Evolutionary conservation across 2,329 filamentous ascomycete genomes (phyloP).

Genomic region (Penicillium verrucosum): DNA sequence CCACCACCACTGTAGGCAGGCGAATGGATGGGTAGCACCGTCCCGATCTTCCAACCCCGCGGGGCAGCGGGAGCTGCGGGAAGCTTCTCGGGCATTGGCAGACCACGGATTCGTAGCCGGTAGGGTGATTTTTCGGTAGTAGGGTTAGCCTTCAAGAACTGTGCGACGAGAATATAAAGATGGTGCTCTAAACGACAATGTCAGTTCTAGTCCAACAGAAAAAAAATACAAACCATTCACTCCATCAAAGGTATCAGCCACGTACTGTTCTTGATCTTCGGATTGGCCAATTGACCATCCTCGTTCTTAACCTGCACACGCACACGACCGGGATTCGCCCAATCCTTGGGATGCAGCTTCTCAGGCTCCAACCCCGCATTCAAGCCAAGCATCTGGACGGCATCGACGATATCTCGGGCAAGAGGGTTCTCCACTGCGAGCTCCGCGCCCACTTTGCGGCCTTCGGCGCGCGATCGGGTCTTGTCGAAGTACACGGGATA

Average conservation of each 20-base stretch:
- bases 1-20: constrained; percentile 89
- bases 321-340: constrained; percentile 91
- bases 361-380: constrained; percentile 76
- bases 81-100: constrained; percentile 64
- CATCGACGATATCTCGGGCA: constrained; percentile 82
- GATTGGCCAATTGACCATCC: constrained; percentile 48
- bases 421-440: constrained; percentile 81
- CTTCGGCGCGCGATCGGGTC: constrained; percentile 63
- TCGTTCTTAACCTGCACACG: constrained; percentile 67
- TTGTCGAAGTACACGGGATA: constrained; percentile 96
- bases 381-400: constrained; percentile 66
- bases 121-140: constrained; percentile 70
- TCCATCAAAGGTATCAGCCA: constrained; percentile 11
- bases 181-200: constrained; percentile 62
- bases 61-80: constrained; percentile 74
- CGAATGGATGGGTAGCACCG: constrained; percentile 80
- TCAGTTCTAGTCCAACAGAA: not conserved
- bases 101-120: constrained; percentile 68
- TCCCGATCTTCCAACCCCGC: constrained; percentile 85
- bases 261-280: constrained; percentile 63
- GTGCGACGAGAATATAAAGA: constrained; percentile 75
- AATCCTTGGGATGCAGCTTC: constrained; percentile 93
- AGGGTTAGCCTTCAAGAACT: constrained; percentile 73
- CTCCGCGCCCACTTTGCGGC: constrained; percentile 69
- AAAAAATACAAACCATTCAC: not conserved